A percentile compares a stretch with the other conserved stretches of the same genome.
Evolutionary conservation across 805 yeast genomes (phyloP).

Genomic region (Candida tammaniensis): DNA sequence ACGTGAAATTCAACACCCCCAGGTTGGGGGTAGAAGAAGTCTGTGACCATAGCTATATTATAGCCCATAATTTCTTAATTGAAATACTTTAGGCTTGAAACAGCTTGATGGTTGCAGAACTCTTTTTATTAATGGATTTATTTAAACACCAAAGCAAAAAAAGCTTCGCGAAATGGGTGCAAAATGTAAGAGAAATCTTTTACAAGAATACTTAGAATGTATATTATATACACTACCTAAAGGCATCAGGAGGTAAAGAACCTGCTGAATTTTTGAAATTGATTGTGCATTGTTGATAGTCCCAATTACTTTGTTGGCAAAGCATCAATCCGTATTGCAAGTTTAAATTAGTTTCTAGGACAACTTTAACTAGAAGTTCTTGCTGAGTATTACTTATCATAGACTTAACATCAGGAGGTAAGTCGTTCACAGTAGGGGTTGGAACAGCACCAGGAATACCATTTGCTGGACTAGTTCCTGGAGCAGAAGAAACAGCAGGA

Average conservation of each 20-base stretch:
- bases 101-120: constrained; percentile 4
- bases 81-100: no score
- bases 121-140: not conserved
- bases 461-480: constrained; percentile 3
- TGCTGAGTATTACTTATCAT: constrained; percentile 56
- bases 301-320: constrained; percentile 86
- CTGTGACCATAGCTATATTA: constrained; percentile 72
- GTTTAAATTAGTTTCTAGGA: constrained; percentile 70
- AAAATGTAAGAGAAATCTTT: no score
- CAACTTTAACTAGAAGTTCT: constrained; percentile 60
- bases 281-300: constrained; percentile 62
- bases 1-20: constrained; percentile 98
- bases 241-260: constrained; percentile 45
- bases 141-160: no score
- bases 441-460: constrained; percentile 9
- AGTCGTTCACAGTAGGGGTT: constrained; percentile 31
- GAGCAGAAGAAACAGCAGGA: not conserved
- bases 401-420: constrained; percentile 55
- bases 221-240: constrained; percentile 8
- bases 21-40: constrained; percentile 96
- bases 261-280: constrained; percentile 69
- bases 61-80: constrained; percentile 3
- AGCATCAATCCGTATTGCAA: constrained; percentile 80
- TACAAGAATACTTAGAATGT: no score
- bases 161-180: no score